These are phyloP conservation scores for Suillus fuscotomentosus DNA, from an alignment of 768 basidiomycete species.

Conservation along the genomic window DNA sequence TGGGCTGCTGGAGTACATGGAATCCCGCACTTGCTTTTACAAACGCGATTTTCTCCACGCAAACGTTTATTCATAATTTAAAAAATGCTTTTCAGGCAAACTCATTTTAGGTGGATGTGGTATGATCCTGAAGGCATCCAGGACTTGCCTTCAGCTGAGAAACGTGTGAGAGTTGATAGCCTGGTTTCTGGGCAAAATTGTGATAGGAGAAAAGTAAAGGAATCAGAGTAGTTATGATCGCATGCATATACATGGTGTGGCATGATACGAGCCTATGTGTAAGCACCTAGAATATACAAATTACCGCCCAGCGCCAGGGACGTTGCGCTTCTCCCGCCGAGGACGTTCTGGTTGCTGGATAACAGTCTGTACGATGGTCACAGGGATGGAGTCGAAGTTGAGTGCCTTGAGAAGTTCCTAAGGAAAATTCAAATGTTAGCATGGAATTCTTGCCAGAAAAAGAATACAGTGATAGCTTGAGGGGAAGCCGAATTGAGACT, in stretches of 20 bases:
- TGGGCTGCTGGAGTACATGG: not conserved
- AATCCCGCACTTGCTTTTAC: not conserved
- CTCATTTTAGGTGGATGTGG: not conserved
- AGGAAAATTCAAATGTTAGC: not conserved
- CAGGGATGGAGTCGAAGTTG: slow-evolving; percentile 86
- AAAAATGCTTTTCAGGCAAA: not conserved
- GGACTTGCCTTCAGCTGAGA: not conserved
- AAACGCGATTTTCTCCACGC: not conserved
- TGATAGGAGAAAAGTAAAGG: not conserved
- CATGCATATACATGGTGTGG: slow-evolving; percentile 15
- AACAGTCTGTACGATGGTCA: slow-evolving; percentile 66
- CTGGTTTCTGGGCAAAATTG: not conserved
- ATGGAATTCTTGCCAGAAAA: not conserved
- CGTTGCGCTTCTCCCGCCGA: slow-evolving; percentile 73
- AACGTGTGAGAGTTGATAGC: not conserved
- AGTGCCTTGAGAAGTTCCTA: slow-evolving; percentile 87
- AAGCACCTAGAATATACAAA: slow-evolving; percentile 14
- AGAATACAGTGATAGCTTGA: not conserved
- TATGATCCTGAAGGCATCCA: not conserved
- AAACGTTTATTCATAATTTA: not conserved
- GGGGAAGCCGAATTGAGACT: slow-evolving; percentile 23
- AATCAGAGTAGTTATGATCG: not conserved
- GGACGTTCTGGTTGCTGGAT: slow-evolving; percentile 68
- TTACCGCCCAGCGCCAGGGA: slow-evolving; percentile 75
- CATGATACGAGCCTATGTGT: slow-evolving; percentile 10